Percentiles rank a stretch among this genome's conserved stretches.
Conservation (phyloP, 768 basidiomycete species). For the Albatrellus ellisii region DNA sequence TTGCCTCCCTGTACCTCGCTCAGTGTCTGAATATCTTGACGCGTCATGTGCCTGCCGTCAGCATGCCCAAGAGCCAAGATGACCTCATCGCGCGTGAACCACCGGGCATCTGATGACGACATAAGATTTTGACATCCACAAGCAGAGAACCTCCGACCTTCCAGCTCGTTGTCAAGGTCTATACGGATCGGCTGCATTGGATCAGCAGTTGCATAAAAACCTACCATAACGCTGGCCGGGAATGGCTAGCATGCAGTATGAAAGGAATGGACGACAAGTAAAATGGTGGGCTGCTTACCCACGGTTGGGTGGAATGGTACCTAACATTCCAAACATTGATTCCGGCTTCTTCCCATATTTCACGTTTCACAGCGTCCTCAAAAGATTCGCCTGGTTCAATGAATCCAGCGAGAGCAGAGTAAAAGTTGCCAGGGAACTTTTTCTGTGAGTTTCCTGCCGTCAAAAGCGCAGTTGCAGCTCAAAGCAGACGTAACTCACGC, state of each 20-base stretch:
- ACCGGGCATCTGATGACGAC: conserved; percentile 57
- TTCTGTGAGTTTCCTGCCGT: conserved; percentile 25
- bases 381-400: conserved; percentile 90
- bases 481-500: conserved; percentile 35
- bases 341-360: conserved; percentile 95
- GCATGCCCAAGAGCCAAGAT: conserved; percentile 44
- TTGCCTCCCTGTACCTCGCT: conserved; percentile 23
- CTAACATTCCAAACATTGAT: conserved; percentile 71
- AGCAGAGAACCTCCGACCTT: conserved; percentile 31
- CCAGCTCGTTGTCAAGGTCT: conserved; percentile 94
- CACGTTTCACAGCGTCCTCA: conserved; percentile 85
- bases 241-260: conserved; percentile 45
- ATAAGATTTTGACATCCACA: background rate
- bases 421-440: conserved; percentile 57
- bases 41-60: conserved; percentile 34
- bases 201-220: conserved; percentile 74
- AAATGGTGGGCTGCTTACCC: conserved; percentile 35
- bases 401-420: conserved; percentile 89
- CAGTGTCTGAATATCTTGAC: conserved; percentile 38
- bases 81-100: conserved; percentile 74
- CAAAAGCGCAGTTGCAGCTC: conserved; percentile 1
- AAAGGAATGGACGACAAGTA: background rate
- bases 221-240: conserved; percentile 84
- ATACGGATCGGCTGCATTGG: conserved; percentile 58
- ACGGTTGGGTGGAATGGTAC: conserved; percentile 82